Evolutionary conservation across 495 filamentous ascomycete genomes (phyloP), one percentile per base, ranked within the genome.

Genomic region (Trichoderma virens): DNA sequence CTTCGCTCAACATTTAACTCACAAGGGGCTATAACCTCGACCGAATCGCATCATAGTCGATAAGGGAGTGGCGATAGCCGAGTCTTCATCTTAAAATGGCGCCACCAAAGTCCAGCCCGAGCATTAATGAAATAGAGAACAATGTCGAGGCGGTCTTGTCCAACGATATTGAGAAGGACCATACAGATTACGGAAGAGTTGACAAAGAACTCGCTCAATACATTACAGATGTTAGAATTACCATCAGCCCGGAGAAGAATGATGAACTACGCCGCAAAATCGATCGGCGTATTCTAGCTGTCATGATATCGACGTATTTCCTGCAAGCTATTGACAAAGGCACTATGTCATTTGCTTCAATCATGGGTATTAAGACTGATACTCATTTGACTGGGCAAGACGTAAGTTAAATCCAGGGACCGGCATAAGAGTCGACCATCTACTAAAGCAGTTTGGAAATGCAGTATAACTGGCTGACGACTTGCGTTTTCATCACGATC

Each of bases 251-350:
- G 20, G 81, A 75, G 38, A 83, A 85, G 32, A 82, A 83, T 66
- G 77, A 72, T 39, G 77, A 83, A 3, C 75, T 85, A 30, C 82
- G 80, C 39, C 74, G 68, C 27, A 56, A 82, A 66, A 80, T 85
- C 51, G 80, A 85, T 62, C 76, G 69, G 59, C 73, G 80, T 25
- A 72, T 84, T 16, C 68, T 85, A 27, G 69, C 72, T 13, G 72
- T 85, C 62, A 83, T 85, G 82, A 75, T 84, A 54, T 68, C 75
- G 13, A 84, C 82, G 8, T 90, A 90, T 71, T 90, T 90, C 68
- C 72, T 90, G 2, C 88, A 90, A 62, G 85, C 87, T n/a, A 78
- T 90, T 34, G 86, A 89, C 67, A 90, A 90, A 73, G 87, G 86
- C 9, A 89, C 86, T 1, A 70, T 90, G 76, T 85, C 83, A 3